phyloP scores from a whole-genome alignment of 352 stramenopile genomes.

The Thalassiosira gravida region DNA sequence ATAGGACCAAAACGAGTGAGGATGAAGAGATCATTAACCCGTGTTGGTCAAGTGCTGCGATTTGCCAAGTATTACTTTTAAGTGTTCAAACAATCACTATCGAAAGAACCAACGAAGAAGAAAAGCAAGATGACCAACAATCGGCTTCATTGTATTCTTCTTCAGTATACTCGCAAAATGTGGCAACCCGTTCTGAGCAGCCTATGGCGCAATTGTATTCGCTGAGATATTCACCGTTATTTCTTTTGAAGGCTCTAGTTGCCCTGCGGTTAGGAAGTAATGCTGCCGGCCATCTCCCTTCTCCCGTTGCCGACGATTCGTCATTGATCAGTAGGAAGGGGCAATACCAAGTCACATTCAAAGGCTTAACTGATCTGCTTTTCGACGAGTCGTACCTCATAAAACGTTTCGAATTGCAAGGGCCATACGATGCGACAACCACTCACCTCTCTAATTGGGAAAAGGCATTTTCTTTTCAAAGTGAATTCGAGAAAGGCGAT shows the following conservation, averaged over 20 bases:
- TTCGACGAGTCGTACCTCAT: conserved; percentile 43
- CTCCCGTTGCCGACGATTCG: background rate
- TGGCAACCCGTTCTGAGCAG: background rate
- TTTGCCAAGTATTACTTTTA: conserved; percentile 36
- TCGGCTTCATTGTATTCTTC: background rate
- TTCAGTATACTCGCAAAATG: conserved; percentile 2
- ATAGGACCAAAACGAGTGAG: background rate
- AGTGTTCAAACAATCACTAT: conserved; percentile 23
- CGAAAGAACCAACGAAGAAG: background rate
- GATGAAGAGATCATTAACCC: background rate
- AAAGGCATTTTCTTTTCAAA: conserved; percentile 34
- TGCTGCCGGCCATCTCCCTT: background rate
- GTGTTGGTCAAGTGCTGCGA: conserved; percentile 17
- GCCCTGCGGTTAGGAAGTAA: conserved; percentile 1
- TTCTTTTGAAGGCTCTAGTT: conserved; percentile 49
- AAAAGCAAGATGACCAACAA: conserved; percentile 18
- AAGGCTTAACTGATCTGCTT: conserved; percentile 50
- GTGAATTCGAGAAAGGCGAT: conserved; percentile 30
- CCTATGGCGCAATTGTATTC: conserved; percentile 49
- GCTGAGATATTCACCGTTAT: conserved; percentile 40
- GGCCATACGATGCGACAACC: conserved; percentile 60
- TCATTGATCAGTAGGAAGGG: background rate
- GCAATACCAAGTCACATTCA: conserved; percentile 14
- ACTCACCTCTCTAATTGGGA: conserved; percentile 61
- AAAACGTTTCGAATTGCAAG: conserved; percentile 57